Conservation (phyloP, 2,329 filamentous ascomycete genomes). For the Westerdykella ornata region DNA sequence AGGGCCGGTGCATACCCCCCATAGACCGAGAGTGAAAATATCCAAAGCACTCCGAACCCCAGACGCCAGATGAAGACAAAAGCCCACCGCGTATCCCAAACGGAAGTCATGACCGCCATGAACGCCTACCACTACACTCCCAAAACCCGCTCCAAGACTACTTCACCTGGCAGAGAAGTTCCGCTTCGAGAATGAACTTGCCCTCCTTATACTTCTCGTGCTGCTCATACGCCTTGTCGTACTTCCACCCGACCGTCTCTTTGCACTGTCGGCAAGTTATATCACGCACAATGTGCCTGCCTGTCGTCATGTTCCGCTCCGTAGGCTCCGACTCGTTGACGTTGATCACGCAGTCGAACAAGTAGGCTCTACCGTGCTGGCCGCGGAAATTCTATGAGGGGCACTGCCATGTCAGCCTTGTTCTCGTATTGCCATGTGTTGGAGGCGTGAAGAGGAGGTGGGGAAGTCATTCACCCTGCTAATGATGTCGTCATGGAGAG, state of each 20-base stretch:
- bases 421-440: not conserved
- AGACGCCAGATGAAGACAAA: constrained; percentile 2
- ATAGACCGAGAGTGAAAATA: no score
- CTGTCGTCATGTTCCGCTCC: constrained; percentile 97
- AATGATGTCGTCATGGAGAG: constrained; percentile 93
- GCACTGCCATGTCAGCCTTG: constrained; percentile 2
- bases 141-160: constrained; percentile 19
- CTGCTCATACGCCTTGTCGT: constrained; percentile 90
- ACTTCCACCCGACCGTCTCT: constrained; percentile 95
- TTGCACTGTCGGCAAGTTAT: constrained; percentile 88
- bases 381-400: constrained; percentile 81
- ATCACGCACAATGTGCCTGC: constrained; percentile 87
- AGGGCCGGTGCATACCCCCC: no score
- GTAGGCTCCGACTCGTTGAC: constrained; percentile 73
- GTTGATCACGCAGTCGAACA: constrained; percentile 94
- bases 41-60: no score
- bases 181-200: constrained; percentile 92
- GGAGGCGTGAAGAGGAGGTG: not conserved
- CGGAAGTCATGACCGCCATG: constrained; percentile 3
- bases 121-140: constrained; percentile 24
- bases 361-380: constrained; percentile 95
- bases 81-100: constrained; percentile 1
- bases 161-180: constrained; percentile 73
- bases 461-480: constrained; percentile 60
- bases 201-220: constrained; percentile 98